A percentile compares a stretch with the other conserved stretches of the same genome.
Evolutionary conservation across 2,329 filamentous ascomycete genomes (phyloP).

Genomic region (Nemania abortiva): DNA sequence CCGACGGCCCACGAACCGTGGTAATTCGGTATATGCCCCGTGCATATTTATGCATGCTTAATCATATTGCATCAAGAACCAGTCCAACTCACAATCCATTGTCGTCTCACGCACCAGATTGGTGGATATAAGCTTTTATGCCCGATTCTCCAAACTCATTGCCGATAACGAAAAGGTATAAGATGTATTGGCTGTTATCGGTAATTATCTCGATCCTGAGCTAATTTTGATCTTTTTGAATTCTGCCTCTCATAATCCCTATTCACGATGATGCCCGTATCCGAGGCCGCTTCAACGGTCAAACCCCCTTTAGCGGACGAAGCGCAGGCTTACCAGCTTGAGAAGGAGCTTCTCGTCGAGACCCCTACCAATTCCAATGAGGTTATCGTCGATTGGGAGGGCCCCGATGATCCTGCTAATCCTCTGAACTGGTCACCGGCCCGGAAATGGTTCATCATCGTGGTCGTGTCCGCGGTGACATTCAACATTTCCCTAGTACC

Average conservation of each 20-base stretch:
- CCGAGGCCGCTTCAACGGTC: background rate
- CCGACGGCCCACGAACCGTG: background rate
- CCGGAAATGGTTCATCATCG: conserved; percentile 32
- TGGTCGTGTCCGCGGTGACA: conserved; percentile 30
- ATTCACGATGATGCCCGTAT: conserved; percentile 11
- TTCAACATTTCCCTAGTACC: conserved; percentile 39
- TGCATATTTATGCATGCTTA: background rate
- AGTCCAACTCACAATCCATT: background rate
- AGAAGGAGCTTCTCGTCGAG: conserved; percentile 26
- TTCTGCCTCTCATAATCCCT: background rate
- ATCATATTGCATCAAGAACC: conserved; percentile 5
- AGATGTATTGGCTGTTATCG: background rate
- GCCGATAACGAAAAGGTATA: conserved; percentile 1
- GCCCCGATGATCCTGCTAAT: conserved; percentile 31
- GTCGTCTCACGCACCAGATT: background rate
- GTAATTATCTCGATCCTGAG: background rate
- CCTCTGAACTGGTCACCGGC: conserved; percentile 33
- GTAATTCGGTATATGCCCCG: background rate
- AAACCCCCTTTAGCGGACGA: background rate
- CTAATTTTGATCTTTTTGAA: background rate
- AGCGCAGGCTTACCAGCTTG: conserved; percentile 6
- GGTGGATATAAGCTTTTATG: conserved; percentile 32
- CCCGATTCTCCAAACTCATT: conserved; percentile 12
- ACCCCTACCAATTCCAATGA: conserved; percentile 10
- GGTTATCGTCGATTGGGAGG: conserved; percentile 36